Conservation (phyloP, 768 basidiomycete genomes). For the Clathrus columnatus region DNA sequence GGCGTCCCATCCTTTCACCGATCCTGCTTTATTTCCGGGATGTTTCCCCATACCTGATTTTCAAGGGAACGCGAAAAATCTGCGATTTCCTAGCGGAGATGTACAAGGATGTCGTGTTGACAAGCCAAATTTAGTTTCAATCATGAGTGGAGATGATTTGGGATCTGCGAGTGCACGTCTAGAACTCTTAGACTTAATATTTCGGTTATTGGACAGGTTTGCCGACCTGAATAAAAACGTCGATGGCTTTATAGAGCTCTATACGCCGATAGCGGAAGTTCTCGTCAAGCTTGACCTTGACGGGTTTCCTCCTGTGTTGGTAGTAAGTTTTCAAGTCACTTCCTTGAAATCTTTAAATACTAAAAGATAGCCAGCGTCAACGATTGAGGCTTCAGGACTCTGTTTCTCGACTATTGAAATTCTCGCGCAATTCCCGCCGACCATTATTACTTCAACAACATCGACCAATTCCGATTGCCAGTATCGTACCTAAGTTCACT, state of each 20-base stretch:
- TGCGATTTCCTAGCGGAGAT: slow-evolving; percentile 23
- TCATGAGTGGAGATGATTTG: slow-evolving; percentile 28
- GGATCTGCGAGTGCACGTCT: slow-evolving; percentile 57
- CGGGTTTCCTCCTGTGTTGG: slow-evolving; percentile 40
- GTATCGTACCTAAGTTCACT: slow-evolving; percentile 93
- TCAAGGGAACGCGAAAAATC: slow-evolving; percentile 12
- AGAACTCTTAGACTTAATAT: slow-evolving; percentile 53
- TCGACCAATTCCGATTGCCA: slow-evolving; percentile 91
- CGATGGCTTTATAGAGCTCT: slow-evolving; percentile 81
- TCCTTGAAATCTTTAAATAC: background rate
- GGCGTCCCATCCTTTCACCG: slow-evolving; percentile 49
- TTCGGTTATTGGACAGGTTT: slow-evolving; percentile 58
- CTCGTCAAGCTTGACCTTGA: slow-evolving; percentile 43
- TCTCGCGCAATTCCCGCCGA: slow-evolving; percentile 59
- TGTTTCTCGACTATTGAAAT: slow-evolving; percentile 58
- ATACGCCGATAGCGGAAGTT: slow-evolving; percentile 53
- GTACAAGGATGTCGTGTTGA: slow-evolving; percentile 28
- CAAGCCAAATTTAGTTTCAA: slow-evolving; percentile 38
- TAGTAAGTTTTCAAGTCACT: slow-evolving; percentile 34
- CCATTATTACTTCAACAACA: slow-evolving; percentile 85
- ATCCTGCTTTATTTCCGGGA: slow-evolving; percentile 48
- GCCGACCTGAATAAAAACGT: slow-evolving; percentile 71
- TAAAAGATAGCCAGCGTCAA: slow-evolving; percentile 26
- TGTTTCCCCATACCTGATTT: slow-evolving; percentile 68
- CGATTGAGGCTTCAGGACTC: slow-evolving; percentile 39